These are phyloP conservation scores for Aspergillus carlsbadensis DNA, from an alignment of 495 filamentous ascomycete genomes.

Conservation along the genomic window DNA sequence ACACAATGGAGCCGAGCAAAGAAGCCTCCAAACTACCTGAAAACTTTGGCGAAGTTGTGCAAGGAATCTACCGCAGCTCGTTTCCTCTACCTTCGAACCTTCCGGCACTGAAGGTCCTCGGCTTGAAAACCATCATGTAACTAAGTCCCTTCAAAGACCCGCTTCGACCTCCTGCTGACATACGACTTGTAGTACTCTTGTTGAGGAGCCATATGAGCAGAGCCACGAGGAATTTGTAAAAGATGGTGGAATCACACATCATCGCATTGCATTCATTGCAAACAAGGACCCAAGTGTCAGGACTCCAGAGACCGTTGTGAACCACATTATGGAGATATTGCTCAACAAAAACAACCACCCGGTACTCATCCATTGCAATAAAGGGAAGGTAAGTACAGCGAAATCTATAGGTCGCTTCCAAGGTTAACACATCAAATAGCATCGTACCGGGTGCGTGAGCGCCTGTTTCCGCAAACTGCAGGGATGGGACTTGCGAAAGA, in stretches of 20 bases:
- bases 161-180: not conserved
- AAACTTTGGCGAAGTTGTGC: slow-evolving; percentile 67
- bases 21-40: slow-evolving; percentile 40
- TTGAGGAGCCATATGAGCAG: slow-evolving; percentile 60
- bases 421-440: slow-evolving; percentile 38
- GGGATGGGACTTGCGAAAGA: slow-evolving; percentile 55
- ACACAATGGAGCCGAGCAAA: slow-evolving; percentile 4
- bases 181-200: slow-evolving; percentile 60
- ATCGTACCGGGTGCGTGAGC: slow-evolving; percentile 81
- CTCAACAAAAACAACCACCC: slow-evolving; percentile 68
- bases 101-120: slow-evolving; percentile 58
- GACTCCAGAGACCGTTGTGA: slow-evolving; percentile 61
- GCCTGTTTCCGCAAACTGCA: slow-evolving; percentile 66
- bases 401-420: not conserved
- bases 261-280: slow-evolving; percentile 67
- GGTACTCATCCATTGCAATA: slow-evolving; percentile 83
- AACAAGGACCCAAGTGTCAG: slow-evolving; percentile 62
- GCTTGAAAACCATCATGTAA: slow-evolving; percentile 74
- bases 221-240: slow-evolving; percentile 61
- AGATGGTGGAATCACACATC: slow-evolving; percentile 61
- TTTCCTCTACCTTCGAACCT: slow-evolving; percentile 68
- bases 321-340: slow-evolving; percentile 60
- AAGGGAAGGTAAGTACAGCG: slow-evolving; percentile 63
- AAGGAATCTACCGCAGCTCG: slow-evolving; percentile 73
- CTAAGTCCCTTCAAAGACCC: slow-evolving; percentile 20